Evolutionary conservation across 306 rosid genomes (phyloP), one percentile per base, ranked within the genome.

Genomic region (Dalbergia cochinchinensis): DNA sequence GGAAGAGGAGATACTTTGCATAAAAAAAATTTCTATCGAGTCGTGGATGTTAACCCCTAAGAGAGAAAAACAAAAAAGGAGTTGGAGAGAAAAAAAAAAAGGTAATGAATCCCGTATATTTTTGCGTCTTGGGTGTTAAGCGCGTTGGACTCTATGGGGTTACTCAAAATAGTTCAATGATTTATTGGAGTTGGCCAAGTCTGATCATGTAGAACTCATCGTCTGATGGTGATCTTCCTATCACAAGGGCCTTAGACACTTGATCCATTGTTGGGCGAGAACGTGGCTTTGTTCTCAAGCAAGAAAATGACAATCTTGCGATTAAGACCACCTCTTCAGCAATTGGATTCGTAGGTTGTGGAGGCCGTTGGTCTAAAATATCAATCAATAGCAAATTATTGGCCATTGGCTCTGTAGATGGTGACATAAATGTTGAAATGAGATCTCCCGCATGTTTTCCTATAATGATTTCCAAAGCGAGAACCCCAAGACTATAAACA

Each of bases 381-480:
- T 76, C 65, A 72, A 51, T 53, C 44, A 65, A 37, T 53, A 15
- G 16, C 16, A 77, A 13, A 53, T 37, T 55, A 5, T 19, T 3
- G 0, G 50, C 6, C 22, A 4, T 8, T 13, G 65, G 1, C 12
- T n/a, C 15, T 6, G 9, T 5, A 16, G 33, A 19, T n/a, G 47
- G 0, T 8, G 47, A 44, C 20, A 61, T 22, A 2, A 9, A 5
- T 3, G 68, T 48, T 3, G 55, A 9, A 11, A 77, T 19, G 5
- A 77, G 16, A 65, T 77, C 73, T 50, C 57, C 47, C 1, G 80
- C 65, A 65, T 65, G 73, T 5, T 37, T 50, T 14, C 65, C 80
- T 42, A 77, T 64, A 0, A 77, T 1, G 9, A 77, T 77, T 39
- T 77, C 80, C 55, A 77, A 45, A 47, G 48, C 4, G 16, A 75